Conservation (phyloP, 1,284 basidiomycete genomes). For the Marasmius fiardii region DNA sequence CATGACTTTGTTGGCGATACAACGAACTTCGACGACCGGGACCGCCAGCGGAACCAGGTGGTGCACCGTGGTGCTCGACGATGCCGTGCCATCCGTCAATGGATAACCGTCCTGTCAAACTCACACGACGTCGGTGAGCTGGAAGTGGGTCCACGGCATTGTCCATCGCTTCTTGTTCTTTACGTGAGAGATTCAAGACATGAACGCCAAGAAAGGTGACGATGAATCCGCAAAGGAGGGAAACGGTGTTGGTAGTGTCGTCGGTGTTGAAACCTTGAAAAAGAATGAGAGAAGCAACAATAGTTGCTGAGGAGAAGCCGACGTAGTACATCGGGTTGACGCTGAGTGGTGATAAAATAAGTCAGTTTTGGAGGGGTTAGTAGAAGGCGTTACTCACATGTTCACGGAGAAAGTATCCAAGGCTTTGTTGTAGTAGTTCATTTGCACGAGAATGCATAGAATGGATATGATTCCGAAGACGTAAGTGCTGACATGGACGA, state of each 20-base stretch:
- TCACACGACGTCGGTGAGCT: slow-evolving; percentile 47
- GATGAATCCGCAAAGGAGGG: slow-evolving; percentile 83
- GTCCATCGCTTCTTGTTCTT: slow-evolving; percentile 57
- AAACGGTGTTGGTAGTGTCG: slow-evolving; percentile 77
- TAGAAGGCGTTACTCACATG: slow-evolving; percentile 61
- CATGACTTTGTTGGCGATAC: slow-evolving; percentile 56
- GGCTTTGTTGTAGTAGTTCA: slow-evolving; percentile 99
- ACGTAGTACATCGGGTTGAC: slow-evolving; percentile 99
- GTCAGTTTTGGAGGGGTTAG: slow-evolving; percentile 13
- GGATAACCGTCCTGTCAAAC: slow-evolving; percentile 65
- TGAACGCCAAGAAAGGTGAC: slow-evolving; percentile 93
- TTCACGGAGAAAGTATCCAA: slow-evolving; percentile 97
- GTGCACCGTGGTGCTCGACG: slow-evolving; percentile 29
- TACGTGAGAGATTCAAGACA: slow-evolving; percentile 81
- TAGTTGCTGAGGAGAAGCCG: slow-evolving; percentile 95
- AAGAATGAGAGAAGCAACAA: slow-evolving; percentile 91
- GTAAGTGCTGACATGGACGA: slow-evolving; percentile 93
- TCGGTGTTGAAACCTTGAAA: slow-evolving; percentile 97
- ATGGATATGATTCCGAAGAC: slow-evolving; percentile 86
- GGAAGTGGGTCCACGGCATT: slow-evolving; percentile 49
- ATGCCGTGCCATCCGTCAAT: slow-evolving; percentile 67
- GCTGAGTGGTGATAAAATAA: slow-evolving; percentile 32
- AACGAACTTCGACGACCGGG: slow-evolving; percentile 53
- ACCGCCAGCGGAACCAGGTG: slow-evolving; percentile 25
- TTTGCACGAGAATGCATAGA: slow-evolving; percentile 90